Evolutionary conservation across 192 early-diverging fungal genomes (phyloP).

Genomic region (Spizellomyces sp.): DNA sequence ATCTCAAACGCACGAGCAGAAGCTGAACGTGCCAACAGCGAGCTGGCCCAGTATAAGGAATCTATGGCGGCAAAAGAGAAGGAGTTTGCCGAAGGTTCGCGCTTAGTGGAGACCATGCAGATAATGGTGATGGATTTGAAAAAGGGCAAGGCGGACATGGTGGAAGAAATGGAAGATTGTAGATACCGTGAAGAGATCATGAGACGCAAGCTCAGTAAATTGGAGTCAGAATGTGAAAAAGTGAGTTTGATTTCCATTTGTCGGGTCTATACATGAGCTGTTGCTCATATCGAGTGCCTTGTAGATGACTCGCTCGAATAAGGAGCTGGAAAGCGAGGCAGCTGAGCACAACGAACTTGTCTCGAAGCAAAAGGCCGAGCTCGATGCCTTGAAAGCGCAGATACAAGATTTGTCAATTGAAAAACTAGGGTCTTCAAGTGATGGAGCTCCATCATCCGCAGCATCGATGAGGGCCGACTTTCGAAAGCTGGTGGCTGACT

Average conservation of each 20-base stretch:
- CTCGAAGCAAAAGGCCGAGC: conserved; percentile 9
- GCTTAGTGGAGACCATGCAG: conserved; percentile 44
- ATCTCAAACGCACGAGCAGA: conserved; percentile 20
- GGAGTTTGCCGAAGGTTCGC: conserved; percentile 23
- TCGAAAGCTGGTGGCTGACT: conserved; percentile 35
- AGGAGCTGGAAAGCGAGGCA: not conserved
- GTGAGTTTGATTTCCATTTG: conserved; percentile 2
- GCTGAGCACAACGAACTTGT: not conserved
- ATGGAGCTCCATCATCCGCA: conserved; percentile 15
- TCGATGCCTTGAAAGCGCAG: conserved; percentile 8
- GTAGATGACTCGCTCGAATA: too few relatives aligned
- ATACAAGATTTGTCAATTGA: conserved; percentile 33
- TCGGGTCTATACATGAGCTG: too few relatives aligned
- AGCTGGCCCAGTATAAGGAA: conserved; percentile 10
- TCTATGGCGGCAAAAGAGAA: conserved; percentile 24
- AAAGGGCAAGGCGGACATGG: conserved; percentile 38
- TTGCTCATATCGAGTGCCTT: too few relatives aligned
- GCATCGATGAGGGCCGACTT: conserved; percentile 39
- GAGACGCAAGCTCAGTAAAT: conserved; percentile 26
- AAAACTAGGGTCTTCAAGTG: conserved; percentile 23
- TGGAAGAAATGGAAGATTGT: conserved; percentile 49
- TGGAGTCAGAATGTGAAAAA: conserved; percentile 38
- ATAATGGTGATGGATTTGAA: conserved; percentile 46
- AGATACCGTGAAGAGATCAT: conserved; percentile 37
- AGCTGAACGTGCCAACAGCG: conserved; percentile 5